Conservation (phyloP, 2,329 filamentous ascomycete genomes). For the Grosmannia serpens region DNA sequence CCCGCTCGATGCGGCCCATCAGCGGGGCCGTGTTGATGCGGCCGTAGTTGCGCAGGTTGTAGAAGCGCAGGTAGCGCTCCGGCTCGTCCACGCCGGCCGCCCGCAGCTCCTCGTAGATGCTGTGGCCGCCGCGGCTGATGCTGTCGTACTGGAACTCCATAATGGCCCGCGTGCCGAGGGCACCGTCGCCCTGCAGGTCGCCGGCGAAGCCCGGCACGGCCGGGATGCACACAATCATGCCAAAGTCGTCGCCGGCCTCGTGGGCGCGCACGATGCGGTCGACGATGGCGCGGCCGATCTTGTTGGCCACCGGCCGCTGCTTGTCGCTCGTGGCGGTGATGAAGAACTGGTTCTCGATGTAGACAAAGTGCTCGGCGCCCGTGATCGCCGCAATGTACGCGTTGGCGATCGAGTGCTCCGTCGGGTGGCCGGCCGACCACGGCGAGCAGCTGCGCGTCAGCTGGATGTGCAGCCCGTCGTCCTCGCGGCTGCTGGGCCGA, state of each 20-base stretch:
- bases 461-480: constrained; percentile 31
- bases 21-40: constrained; percentile 61
- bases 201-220: constrained; percentile 75
- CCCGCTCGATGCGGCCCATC: constrained; percentile 48
- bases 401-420: constrained; percentile 71
- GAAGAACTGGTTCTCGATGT: constrained; percentile 83
- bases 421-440: constrained; percentile 40
- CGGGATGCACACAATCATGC: constrained; percentile 67
- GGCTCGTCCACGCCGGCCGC: constrained; percentile 56
- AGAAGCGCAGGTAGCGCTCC: constrained; percentile 66
- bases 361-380: constrained; percentile 60
- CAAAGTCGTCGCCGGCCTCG: constrained; percentile 53
- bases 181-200: constrained; percentile 60
- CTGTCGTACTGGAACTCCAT: constrained; percentile 81
- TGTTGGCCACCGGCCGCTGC: constrained; percentile 64
- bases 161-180: constrained; percentile 68
- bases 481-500: constrained; percentile 3
- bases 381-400: constrained; percentile 66
- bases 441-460: constrained; percentile 36
- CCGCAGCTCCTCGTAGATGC: constrained; percentile 62
- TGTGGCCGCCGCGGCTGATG: constrained; percentile 66
- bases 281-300: constrained; percentile 68
- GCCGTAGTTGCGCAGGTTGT: constrained; percentile 76
- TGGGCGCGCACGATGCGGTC: constrained; percentile 64
- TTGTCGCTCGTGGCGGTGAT: constrained; percentile 66